phyloP scores from a whole-genome alignment of 2,329 filamentous ascomycete genomes.

The Talaromyces sp. region DNA sequence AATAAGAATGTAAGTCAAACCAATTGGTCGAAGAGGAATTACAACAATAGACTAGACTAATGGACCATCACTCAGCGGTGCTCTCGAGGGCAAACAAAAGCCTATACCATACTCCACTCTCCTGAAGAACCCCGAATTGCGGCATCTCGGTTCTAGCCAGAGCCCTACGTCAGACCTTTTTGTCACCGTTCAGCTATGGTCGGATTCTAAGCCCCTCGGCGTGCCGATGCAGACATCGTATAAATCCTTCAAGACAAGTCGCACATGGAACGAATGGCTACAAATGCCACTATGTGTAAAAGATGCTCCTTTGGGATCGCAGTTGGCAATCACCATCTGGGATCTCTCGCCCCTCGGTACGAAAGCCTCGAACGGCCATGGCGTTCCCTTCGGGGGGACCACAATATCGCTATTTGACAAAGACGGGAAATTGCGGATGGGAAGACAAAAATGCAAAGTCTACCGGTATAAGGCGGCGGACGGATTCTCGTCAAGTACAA shows the following conservation, averaged over 20 bases:
- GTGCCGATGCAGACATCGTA: constrained; percentile 91
- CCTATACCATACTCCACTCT: constrained; percentile 73
- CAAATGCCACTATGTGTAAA: constrained; percentile 80
- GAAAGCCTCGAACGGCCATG: constrained; percentile 66
- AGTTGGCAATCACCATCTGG: constrained; percentile 91
- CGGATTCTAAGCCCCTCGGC: constrained; percentile 89
- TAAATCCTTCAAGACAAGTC: constrained; percentile 72
- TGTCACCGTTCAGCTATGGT: constrained; percentile 89
- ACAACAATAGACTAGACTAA: constrained; percentile 13
- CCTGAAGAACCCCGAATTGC: constrained; percentile 71
- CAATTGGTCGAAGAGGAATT: background rate
- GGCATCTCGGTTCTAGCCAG: constrained; percentile 81
- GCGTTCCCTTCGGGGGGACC: constrained; percentile 89
- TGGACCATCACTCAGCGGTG: constrained; percentile 52
- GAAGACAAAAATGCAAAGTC: constrained; percentile 83
- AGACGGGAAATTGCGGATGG: constrained; percentile 86
- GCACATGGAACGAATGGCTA: constrained; percentile 94
- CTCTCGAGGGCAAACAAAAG: constrained; percentile 73
- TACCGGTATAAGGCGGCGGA: constrained; percentile 81
- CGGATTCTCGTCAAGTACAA: constrained; percentile 73
- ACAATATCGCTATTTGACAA: constrained; percentile 88
- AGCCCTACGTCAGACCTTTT: constrained; percentile 85
- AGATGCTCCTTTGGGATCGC: constrained; percentile 73
- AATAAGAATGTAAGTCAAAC: constrained; percentile 54
- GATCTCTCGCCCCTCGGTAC: constrained; percentile 80